Conservation (phyloP, 2,329 filamentous ascomycete species). For the Cadophora sp. region DNA sequence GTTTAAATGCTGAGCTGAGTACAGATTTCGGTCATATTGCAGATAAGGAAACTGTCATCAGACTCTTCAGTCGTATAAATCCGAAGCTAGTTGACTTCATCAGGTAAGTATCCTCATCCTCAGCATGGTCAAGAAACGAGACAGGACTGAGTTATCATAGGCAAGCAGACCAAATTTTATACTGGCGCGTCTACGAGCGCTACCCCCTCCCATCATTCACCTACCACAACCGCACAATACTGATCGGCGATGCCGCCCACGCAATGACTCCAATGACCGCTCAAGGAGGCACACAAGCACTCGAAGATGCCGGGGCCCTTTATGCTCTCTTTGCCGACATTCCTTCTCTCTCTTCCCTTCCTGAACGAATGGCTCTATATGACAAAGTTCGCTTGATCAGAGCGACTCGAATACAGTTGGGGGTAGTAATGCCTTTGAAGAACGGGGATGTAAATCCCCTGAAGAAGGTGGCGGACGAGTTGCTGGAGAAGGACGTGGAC, state of each 20-base stretch:
- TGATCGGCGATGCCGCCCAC: slow-evolving; percentile 49
- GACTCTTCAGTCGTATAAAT: neutral
- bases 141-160: neutral
- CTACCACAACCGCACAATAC: slow-evolving; percentile 36
- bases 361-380: neutral
- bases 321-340: neutral
- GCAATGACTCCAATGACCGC: slow-evolving; percentile 46
- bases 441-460: neutral
- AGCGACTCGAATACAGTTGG: neutral
- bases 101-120: neutral
- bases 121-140: neutral
- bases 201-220: neutral
- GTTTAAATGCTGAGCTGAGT: neutral
- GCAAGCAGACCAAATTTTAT: neutral
- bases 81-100: neutral
- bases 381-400: neutral
- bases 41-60: neutral
- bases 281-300: slow-evolving; percentile 45
- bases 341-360: neutral
- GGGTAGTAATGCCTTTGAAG: neutral
- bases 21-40: neutral
- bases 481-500: neutral
- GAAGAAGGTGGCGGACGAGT: neutral
- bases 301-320: slow-evolving; percentile 47
- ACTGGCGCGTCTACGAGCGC: neutral